Evolutionary conservation across 495 filamentous ascomycete genomes (phyloP), one percentile per base, ranked within the genome.

Genomic region (Venustampulla echinocandica): DNA sequence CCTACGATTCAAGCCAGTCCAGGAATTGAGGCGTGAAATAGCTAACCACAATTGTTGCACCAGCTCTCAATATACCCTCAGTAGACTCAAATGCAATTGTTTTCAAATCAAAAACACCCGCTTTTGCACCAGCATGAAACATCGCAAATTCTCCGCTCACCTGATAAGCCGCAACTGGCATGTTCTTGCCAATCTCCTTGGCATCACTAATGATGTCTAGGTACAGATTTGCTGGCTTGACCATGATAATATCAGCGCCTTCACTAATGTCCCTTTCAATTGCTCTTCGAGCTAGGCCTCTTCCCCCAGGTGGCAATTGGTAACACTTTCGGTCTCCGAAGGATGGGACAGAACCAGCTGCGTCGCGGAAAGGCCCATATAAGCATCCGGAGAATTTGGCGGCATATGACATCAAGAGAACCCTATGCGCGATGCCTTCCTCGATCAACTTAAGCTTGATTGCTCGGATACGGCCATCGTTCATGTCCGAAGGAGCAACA

Each of bases 241-340:
- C 92, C 93, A 98, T 96, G 58, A 98, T 95, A 52, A 95, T 88
- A 61, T 98, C 92, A 13, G 92, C 92, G 18, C 92, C 92, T 64
- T 98, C 92, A 47, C 71, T 73, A 37, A 97, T 88, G 59, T 98
- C 92, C 49, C 93, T 76, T 30, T 77, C 65, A 47, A 98, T 97
- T 13, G 93, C 93, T 46, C 92, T 81, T 38, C 90, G 81, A 20
- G 92, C 92, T 45, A 98, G 77, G n/a, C 92, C 92, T 17, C 90
- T 79, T 15, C 88, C 92, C 37, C 86, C 87, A 0, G 89, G 87
- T 0, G 92, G 92, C 2, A 98, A 74, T 65, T 98, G 92, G 66
- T 98, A 98, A 76, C 93, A 97, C 54, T 81, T 80, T 48, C 92
- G 80, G 63, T 98, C 92, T 36, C 92, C 92, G 61, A 97, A 97